These are phyloP conservation scores for Puccinia hordei DNA, from an alignment of 1,284 basidiomycete genomes.

Conservation along the genomic window DNA sequence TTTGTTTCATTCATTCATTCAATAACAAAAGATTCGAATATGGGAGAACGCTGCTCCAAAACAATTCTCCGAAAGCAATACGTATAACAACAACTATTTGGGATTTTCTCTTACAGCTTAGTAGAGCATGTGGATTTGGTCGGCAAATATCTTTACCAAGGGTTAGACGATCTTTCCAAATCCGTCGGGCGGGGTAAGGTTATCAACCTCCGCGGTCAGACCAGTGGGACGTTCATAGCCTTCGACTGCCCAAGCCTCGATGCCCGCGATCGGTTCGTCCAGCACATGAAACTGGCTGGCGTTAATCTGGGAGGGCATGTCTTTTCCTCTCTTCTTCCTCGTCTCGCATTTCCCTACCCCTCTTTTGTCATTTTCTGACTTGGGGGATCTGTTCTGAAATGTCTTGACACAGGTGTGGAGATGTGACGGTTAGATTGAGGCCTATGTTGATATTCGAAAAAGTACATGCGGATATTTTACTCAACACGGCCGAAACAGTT, in stretches of 20 bases:
- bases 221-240: conserved; percentile 57
- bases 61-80: too few relatives aligned
- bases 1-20: too few relatives aligned
- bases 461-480: conserved; percentile 56
- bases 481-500: conserved; percentile 54
- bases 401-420: conserved; percentile 54
- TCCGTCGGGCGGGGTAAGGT: conserved; percentile 53
- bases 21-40: too few relatives aligned
- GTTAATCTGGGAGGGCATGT: conserved; percentile 56
- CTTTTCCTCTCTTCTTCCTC: not conserved
- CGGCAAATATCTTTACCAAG: conserved; percentile 55
- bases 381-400: not conserved
- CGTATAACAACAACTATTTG: too few relatives aligned
- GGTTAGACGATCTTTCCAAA: conserved; percentile 53
- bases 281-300: conserved; percentile 56
- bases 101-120: conserved; percentile 47
- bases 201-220: conserved; percentile 55
- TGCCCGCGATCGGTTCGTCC: conserved; percentile 55
- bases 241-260: conserved; percentile 54
- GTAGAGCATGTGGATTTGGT: conserved; percentile 55
- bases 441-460: conserved; percentile 58
- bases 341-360: not conserved
- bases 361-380: too few relatives aligned
- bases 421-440: conserved; percentile 56
- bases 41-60: too few relatives aligned